Base-by-base conservation (phyloP, 2,329 filamentous ascomycete species). In the Scedosporium minutisporum region DNA sequence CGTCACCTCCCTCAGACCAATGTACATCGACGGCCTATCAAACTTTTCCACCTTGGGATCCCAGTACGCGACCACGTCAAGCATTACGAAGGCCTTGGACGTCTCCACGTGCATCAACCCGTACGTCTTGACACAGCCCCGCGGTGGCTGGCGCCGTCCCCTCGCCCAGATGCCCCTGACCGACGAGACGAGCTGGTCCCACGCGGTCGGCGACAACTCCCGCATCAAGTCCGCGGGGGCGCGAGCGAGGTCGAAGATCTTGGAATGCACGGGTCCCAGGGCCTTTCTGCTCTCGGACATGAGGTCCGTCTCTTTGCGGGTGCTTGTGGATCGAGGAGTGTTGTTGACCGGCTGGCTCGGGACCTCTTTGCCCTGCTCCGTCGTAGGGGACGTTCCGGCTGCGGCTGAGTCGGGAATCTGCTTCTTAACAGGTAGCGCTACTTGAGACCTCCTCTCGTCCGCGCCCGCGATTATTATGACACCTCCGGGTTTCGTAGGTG, bases 71-170 rank as follows among this genome's bases (percentile, higher is more conserved):
- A 71, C 64, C 2, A 83, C 82, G 64, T 84, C 80, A 12, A 86
- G 72, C 2, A 78, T 76, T 62, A 86, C 69, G 59, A 74, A 74
- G 1, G 77, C 77, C 23, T 71, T 76, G 1, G 78, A 69, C 2
- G 80, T 76, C 48, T 78, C 74, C 1, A 86, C 63, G 65, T 85
- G 80, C 1, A 87, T 77, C 10, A 85, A 69, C 0, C 84, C 84
- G 16, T 79, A 79, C 1, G 87, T 75, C 1, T 74, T 69, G 57
- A 87, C 74, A 60, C 78, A 79, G 4, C 84, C 84, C 10, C 79
- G 74, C 4, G 77, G 79, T 0, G 82, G 80, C 2, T 75, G 71
- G 6, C 72, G 71, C 57, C 70, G 72, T 6, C 76, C 71, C 1
- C 75, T 75, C 48, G 71, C 75, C 80, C 81, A 85, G n/a, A 75